These are phyloP conservation scores for Ophiosphaerella herpotricha DNA, from an alignment of 2,329 filamentous ascomycete species.

Conservation along the genomic window DNA sequence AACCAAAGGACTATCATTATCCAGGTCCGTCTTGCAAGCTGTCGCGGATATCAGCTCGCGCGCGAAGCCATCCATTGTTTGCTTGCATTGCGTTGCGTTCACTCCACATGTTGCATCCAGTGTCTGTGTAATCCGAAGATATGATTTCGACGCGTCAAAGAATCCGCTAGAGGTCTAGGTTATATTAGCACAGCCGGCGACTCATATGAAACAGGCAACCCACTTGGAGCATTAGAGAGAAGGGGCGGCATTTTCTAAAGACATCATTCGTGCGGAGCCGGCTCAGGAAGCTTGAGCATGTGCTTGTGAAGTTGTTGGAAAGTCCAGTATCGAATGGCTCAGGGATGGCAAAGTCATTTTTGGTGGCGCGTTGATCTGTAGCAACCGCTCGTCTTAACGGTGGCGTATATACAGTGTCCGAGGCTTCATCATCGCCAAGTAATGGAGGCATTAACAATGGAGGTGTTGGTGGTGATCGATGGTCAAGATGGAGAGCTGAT, in stretches of 20 bases:
- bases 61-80: slow-evolving; percentile 68
- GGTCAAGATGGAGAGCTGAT: slow-evolving; percentile 37
- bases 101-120: slow-evolving; percentile 79
- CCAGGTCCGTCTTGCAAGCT: slow-evolving; percentile 75
- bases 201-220: slow-evolving; percentile 24
- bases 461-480: slow-evolving; percentile 31
- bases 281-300: slow-evolving; percentile 71
- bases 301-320: slow-evolving; percentile 58
- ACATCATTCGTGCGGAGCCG: slow-evolving; percentile 67
- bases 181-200: slow-evolving; percentile 8
- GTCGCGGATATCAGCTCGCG: slow-evolving; percentile 63
- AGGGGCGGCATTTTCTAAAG: slow-evolving; percentile 76
- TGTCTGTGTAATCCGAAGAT: slow-evolving; percentile 72
- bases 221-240: slow-evolving; percentile 83
- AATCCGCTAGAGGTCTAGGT: slow-evolving; percentile 78
- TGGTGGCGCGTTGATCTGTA: slow-evolving; percentile 26
- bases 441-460: slow-evolving; percentile 42
- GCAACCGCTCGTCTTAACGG: slow-evolving; percentile 30
- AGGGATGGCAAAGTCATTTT: slow-evolving; percentile 42
- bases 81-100: slow-evolving; percentile 67
- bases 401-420: slow-evolving; percentile 23
- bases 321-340: slow-evolving; percentile 54
- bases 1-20: slow-evolving; percentile 69
- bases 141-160: slow-evolving; percentile 76
- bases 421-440: slow-evolving; percentile 29